Conservation (phyloP, 2,329 filamentous ascomycete species). For the Penicillium thymicola region DNA sequence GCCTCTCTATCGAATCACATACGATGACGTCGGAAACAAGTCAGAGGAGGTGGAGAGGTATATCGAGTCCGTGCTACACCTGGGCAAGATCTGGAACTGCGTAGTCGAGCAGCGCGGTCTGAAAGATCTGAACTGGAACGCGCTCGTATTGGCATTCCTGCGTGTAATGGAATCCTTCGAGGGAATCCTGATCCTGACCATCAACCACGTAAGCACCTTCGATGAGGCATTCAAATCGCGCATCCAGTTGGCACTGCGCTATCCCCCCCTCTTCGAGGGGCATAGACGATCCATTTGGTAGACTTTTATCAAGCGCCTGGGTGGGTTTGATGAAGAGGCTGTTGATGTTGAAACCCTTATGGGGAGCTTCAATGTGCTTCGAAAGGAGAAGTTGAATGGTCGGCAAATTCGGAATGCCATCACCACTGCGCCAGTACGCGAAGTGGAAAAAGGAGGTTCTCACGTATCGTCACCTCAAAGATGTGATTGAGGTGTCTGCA, state of each 20-base stretch:
- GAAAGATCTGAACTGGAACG: no score
- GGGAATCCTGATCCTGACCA: conserved; percentile 17
- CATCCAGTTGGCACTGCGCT: conserved; percentile 14
- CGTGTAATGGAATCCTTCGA: no score
- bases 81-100: no score
- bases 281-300: conserved; percentile 5
- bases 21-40: no score
- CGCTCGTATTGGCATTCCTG: no score
- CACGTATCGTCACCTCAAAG: conserved; percentile 14
- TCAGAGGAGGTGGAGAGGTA: no score
- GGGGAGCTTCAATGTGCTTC: conserved; percentile 7
- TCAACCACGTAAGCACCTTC: conserved; percentile 13
- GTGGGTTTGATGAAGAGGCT: background rate
- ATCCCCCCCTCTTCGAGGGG: conserved; percentile 2
- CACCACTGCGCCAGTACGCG: conserved; percentile 15
- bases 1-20: no score
- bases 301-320: background rate
- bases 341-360: conserved; percentile 13
- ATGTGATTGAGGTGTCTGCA: conserved; percentile 20
- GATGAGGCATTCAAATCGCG: conserved; percentile 17
- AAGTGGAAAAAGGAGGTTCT: conserved; percentile 10
- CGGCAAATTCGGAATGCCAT: conserved; percentile 16
- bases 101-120: no score
- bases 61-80: no score
- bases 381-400: conserved; percentile 17